phyloP scores from a whole-genome alignment of 23 red algal genomes.

The Cyanidium caldarium region DNA sequence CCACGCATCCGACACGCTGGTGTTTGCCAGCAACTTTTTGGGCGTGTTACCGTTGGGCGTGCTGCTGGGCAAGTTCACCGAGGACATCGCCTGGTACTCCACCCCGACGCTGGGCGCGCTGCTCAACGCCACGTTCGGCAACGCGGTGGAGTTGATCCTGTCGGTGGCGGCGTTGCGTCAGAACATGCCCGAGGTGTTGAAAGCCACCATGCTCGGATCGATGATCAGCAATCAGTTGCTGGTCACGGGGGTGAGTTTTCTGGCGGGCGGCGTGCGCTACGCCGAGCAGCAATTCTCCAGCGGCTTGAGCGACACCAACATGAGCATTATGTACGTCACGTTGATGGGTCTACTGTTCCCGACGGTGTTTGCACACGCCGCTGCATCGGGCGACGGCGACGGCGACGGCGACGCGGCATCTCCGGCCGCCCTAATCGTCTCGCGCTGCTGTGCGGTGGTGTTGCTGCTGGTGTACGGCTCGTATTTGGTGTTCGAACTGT shows the following conservation, averaged over 20 bases:
- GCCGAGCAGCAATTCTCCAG: slow-evolving; percentile 40
- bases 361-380: slow-evolving; percentile 29
- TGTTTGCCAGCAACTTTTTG: slow-evolving; percentile 69
- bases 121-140: slow-evolving; percentile 94
- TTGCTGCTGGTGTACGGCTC: slow-evolving; percentile 56
- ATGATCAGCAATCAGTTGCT: slow-evolving; percentile 81
- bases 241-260: slow-evolving; percentile 65
- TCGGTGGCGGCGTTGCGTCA: slow-evolving; percentile 49
- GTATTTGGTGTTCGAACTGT: slow-evolving; percentile 63
- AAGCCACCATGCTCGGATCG: slow-evolving; percentile 71
- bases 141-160: slow-evolving; percentile 93
- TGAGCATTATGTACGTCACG: slow-evolving; percentile 47
- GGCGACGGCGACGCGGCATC: neutral
- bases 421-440: slow-evolving; percentile 21
- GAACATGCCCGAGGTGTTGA: slow-evolving; percentile 52
- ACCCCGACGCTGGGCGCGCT: slow-evolving; percentile 64
- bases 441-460: slow-evolving; percentile 32
- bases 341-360: slow-evolving; percentile 76
- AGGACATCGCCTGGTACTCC: slow-evolving; percentile 78
- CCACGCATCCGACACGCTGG: neutral
- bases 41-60: slow-evolving; percentile 76
- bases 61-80: slow-evolving; percentile 69
- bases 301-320: slow-evolving; percentile 51
- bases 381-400: no score
- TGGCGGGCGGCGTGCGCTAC: slow-evolving; percentile 66